A percentile compares a stretch with the other conserved stretches of the same genome.
phyloP scores from a whole-genome alignment of 306 rosid genomes.

The Trifolium dubium region DNA sequence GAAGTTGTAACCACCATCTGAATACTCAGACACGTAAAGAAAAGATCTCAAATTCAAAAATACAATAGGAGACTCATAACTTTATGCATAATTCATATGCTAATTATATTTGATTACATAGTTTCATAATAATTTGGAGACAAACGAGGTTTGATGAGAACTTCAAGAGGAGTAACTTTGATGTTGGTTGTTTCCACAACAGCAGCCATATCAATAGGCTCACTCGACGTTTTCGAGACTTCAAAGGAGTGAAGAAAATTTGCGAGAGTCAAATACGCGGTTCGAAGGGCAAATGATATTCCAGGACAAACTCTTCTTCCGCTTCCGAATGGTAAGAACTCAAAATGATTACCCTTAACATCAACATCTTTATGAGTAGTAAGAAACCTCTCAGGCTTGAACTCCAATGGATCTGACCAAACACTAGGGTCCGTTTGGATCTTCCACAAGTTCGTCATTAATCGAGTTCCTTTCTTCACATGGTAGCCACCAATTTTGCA shows the following conservation, averaged over 20 bases:
- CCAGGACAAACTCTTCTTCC: constrained; percentile 39
- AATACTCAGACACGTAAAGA: no score
- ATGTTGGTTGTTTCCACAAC: constrained; percentile 30
- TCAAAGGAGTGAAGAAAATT: constrained; percentile 29
- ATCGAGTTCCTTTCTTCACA: constrained; percentile 33
- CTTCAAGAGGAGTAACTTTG: constrained; percentile 30
- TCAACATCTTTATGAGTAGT: constrained; percentile 36
- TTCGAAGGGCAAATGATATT: constrained; percentile 11
- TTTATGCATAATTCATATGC: not conserved
- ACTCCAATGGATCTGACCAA: constrained; percentile 36
- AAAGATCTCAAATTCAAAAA: no score
- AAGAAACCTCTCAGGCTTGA: constrained; percentile 38
- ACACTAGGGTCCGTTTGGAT: constrained; percentile 38
- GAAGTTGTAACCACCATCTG: no score
- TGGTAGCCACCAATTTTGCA: constrained; percentile 5
- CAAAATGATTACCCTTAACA: constrained; percentile 24
- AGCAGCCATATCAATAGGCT: constrained; percentile 28
- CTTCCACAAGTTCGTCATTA: constrained; percentile 37
- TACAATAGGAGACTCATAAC: not conserved
- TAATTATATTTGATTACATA: not conserved
- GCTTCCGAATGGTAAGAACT: constrained; percentile 34
- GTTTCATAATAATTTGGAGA: constrained; percentile 10
- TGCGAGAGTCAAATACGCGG: constrained; percentile 18
- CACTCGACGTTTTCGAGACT: not conserved
- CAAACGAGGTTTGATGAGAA: constrained; percentile 40